Conservation (phyloP, 139 green algal genomes). For the Zygnema circumcarinatum region DNA sequence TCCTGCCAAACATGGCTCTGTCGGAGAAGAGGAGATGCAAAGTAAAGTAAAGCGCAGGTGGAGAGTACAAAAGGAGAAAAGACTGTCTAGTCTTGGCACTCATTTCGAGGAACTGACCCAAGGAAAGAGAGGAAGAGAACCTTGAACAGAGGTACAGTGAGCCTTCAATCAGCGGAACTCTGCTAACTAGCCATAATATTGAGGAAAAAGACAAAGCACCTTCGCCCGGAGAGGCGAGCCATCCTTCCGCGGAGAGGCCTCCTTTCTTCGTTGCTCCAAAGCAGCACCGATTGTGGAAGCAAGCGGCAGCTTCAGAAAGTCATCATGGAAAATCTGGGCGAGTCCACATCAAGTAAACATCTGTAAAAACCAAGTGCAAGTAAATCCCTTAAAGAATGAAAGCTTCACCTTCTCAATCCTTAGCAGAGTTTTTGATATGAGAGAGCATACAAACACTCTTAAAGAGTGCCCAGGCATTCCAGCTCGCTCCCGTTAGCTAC, state of each 20-base stretch:
- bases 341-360: no score
- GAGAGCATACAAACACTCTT: no score
- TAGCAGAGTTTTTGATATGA: no score
- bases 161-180: no score
- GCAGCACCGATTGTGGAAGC: not conserved
- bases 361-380: not conserved
- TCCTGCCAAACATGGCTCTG: not conserved
- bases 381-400: slow-evolving; percentile 1
- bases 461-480: no score
- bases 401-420: no score
- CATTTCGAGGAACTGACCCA: no score
- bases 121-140: no score
- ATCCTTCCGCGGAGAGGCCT: not conserved
- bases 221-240: not conserved
- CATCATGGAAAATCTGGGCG: not conserved
- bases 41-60: not conserved
- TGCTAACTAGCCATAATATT: no score
- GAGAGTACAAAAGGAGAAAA: not conserved
- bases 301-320: not conserved
- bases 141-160: no score
- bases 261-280: not conserved
- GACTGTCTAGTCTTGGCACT: not conserved
- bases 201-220: no score
- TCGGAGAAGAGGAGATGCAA: not conserved
- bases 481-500: no score